Conservation (phyloP, 192 early-diverging fungal species). For the Chytriomyces sp. region DNA sequence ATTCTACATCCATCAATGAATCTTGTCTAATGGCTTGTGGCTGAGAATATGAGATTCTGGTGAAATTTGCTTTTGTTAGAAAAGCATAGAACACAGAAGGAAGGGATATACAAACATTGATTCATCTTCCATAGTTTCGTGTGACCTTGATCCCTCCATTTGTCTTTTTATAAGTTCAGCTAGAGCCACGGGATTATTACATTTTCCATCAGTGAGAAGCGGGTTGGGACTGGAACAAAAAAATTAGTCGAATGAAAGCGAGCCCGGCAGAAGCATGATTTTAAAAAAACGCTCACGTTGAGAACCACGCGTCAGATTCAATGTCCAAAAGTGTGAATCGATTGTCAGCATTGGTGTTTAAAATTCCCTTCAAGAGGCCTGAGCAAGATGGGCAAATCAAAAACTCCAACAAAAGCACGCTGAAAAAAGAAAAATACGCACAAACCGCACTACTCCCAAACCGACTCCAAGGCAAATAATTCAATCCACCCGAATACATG, state of each 20-base stretch:
- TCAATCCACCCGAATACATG: conserved; percentile 38
- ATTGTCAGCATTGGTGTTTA: conserved; percentile 51
- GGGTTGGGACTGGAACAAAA: conserved; percentile 52
- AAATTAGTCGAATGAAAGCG: background rate
- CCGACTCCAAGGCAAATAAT: conserved; percentile 59
- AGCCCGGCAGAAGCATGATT: background rate
- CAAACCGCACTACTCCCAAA: conserved; percentile 33
- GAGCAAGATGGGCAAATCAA: background rate
- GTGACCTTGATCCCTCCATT: background rate
- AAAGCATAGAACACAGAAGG: background rate
- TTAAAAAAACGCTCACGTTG: conserved; percentile 34
- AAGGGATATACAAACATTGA: background rate
- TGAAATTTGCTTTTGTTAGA: background rate
- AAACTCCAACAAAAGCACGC: background rate
- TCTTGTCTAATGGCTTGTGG: conserved; percentile 50
- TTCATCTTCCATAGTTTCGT: background rate
- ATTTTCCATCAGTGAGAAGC: conserved; percentile 55
- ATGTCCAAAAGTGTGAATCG: conserved; percentile 56
- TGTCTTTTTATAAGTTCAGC: conserved; percentile 58
- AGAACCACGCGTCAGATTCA: conserved; percentile 57
- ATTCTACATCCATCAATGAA: conserved; percentile 27
- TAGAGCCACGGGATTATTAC: conserved; percentile 61
- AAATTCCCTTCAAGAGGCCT: conserved; percentile 54
- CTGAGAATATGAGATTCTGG: conserved; percentile 54
- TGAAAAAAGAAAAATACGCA: conserved; percentile 11